Evolutionary conservation across 306 rosid species (phyloP), one percentile per base, ranked within the genome.

Genomic region (Comarum palustre): DNA sequence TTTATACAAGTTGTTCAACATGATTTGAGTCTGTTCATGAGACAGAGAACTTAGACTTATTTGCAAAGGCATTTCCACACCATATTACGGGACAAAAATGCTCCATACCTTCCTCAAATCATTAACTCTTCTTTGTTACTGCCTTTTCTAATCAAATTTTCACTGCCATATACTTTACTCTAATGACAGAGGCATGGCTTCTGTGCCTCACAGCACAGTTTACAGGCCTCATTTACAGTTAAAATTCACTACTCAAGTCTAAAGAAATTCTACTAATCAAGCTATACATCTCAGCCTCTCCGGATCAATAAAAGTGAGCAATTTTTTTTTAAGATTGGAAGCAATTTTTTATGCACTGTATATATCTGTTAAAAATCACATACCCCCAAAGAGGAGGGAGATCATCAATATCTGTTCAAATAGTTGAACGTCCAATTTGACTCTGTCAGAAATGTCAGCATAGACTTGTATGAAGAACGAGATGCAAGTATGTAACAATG

Each of bases 41-140:
- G 77, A 80, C 92, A 85, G 75, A 82, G 85, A 81, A 85, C 84
- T 82, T 84, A 85, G 89, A 81, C 90, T 78, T 80, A 29, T 68
- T 75, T 82, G 77, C 48, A 73, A 75, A 75, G 70, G 45, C 82
- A 72, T 75, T 52, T 78, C 69, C 74, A 43, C 75, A 54, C 68
- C 73, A 62, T 75, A 77, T 77, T 73, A 47, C 45, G 76, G 73
- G 89, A 83, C 90, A 87, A 80, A 82, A 81, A 69, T 38, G 76
- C 85, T 78, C 96, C 98, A 92, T 86, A 52, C 88, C 82, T 24
- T 58, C 58, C 59, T 71, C 36, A 31, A 58, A 71, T 72, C 27
- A 72, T 75, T 66, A 52, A 52, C 12, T 71, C 58, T 58, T 58
- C 43, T 70, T 8, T 72, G 50, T 80, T 69, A 70, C 72, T 58